Evolutionary conservation across 163 green algal species (phyloP), one percentile per base, ranked within the genome.

Genomic region (Chlamydomonas reinhardtii): DNA sequence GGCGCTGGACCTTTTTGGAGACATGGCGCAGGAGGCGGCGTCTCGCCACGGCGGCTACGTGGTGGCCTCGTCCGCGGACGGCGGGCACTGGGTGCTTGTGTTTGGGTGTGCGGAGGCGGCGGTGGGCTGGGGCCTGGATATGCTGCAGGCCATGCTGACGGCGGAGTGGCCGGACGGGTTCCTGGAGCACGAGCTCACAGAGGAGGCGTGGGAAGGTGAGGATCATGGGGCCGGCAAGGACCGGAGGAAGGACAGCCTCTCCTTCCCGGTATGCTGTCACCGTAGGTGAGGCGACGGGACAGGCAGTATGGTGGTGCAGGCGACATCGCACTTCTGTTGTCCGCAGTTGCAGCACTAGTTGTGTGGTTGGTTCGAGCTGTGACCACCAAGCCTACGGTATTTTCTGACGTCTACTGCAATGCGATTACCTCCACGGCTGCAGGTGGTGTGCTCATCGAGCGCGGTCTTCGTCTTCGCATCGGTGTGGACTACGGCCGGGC

Each of bases 121-220:
- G 16, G 54, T 68, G 31, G 6, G 27, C 27, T 81, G 74, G 74
- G 52, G 52, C 15, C 74, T 81, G n/a, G 74, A 69, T 3, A 52
- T 68, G 52, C 74, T 56, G 32, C n/a, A 70, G 17, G 74, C 74
- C 20, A 81, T 81, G 74, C 54, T 81, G 74, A 22, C 31, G 52
- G 74, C 74, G 31, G 74, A 69, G 22, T 81, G 74, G 74, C 74
- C 74, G 6, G 74, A 48, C n/a, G 31, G 74, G 27, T 64, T 81
- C 20, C 74, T 81, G 54, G 74, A 81, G 52, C 74, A 81, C 74
- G 74, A 81, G 52, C 74, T 81, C 27, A 69, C 52, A 20, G 74
- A 81, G 74, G 74, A 81, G 74, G 74, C 54, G 20, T 77, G 72
- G 72, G 72, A 77, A 77, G 72, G 72, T 77, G 39, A 37, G 72